phyloP scores from a whole-genome alignment of 2,329 filamentous ascomycete genomes.

The Stagonosporopsis tanaceti region DNA sequence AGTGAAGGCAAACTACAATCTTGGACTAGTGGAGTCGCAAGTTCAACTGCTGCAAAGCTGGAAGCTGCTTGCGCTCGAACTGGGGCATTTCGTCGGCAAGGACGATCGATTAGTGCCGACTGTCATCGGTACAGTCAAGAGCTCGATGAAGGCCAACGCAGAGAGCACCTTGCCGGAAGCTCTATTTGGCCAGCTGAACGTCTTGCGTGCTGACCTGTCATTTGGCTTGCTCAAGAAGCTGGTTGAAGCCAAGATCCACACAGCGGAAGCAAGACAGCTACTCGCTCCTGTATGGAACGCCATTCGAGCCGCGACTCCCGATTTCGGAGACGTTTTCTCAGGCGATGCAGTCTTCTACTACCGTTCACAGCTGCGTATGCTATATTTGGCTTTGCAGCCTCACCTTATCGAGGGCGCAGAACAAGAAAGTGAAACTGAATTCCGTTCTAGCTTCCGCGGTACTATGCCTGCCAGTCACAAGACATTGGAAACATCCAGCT shows the following conservation, averaged over 20 bases:
- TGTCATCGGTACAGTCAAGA: slow-evolving; percentile 76
- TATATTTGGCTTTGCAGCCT: slow-evolving; percentile 82
- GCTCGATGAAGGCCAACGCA: slow-evolving; percentile 81
- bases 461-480: slow-evolving; percentile 55
- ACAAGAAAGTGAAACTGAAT: slow-evolving; percentile 28
- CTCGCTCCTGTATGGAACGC: slow-evolving; percentile 68
- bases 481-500: slow-evolving; percentile 33
- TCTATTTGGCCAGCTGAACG: slow-evolving; percentile 81
- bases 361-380: slow-evolving; percentile 80
- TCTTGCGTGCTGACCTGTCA: slow-evolving; percentile 79
- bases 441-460: slow-evolving; percentile 48
- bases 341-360: slow-evolving; percentile 74
- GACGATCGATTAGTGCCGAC: slow-evolving; percentile 69
- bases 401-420: slow-evolving; percentile 56
- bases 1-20: slow-evolving; percentile 84
- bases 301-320: slow-evolving; percentile 61
- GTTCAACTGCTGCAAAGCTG: slow-evolving; percentile 86
- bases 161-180: slow-evolving; percentile 75
- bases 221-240: slow-evolving; percentile 84
- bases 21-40: slow-evolving; percentile 92
- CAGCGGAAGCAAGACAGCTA: slow-evolving; percentile 61
- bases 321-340: slow-evolving; percentile 67
- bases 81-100: slow-evolving; percentile 70
- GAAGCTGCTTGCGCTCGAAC: slow-evolving; percentile 85
- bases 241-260: slow-evolving; percentile 63